These are phyloP conservation scores for Pharus latifolius DNA, from an alignment of 176 grass and related monocot species.

Conservation along the genomic window DNA sequence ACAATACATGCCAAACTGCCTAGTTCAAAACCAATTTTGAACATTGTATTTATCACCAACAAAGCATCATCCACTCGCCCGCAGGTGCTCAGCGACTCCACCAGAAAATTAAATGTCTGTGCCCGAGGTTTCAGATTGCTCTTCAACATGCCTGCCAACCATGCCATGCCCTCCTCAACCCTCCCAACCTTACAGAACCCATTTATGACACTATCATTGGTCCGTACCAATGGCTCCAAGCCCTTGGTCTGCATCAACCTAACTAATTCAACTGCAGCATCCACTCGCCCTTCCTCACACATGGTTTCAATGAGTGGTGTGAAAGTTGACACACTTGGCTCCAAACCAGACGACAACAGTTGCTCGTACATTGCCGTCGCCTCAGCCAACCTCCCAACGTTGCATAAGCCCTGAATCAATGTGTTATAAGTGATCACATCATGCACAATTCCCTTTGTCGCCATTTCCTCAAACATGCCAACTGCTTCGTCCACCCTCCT, in stretches of 20 bases:
- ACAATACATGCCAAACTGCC: constrained; percentile 22
- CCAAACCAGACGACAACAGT: constrained; percentile 41
- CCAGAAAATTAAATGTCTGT: constrained; percentile 36
- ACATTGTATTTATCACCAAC: constrained; percentile 52
- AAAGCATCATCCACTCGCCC: constrained; percentile 48
- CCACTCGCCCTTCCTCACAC: constrained; percentile 50
- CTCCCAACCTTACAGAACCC: constrained; percentile 55
- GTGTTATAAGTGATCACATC: constrained; percentile 63
- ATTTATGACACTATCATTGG: constrained; percentile 53
- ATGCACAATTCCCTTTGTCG: constrained; percentile 34
- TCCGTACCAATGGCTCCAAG: constrained; percentile 43
- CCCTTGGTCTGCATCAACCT: constrained; percentile 51
- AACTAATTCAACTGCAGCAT: constrained; percentile 51
- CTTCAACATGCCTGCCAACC: constrained; percentile 62
- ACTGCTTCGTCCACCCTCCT: constrained; percentile 40
- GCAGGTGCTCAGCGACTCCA: constrained; percentile 30
- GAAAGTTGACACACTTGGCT: constrained; percentile 45
- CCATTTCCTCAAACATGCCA: constrained; percentile 52
- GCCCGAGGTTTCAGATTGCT: constrained; percentile 54
- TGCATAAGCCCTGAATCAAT: constrained; percentile 73
- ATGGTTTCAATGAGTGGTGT: constrained; percentile 45
- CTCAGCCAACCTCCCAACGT: constrained; percentile 17
- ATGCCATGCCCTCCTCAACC: constrained; percentile 62
- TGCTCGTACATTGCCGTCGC: constrained; percentile 33
- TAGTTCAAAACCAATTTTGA: constrained; percentile 51